Percentiles rank a stretch among this genome's conserved stretches.
Evolutionary conservation across 2,329 filamentous ascomycete species (phyloP).

Genomic region (Phaeoacremonium minimum): DNA sequence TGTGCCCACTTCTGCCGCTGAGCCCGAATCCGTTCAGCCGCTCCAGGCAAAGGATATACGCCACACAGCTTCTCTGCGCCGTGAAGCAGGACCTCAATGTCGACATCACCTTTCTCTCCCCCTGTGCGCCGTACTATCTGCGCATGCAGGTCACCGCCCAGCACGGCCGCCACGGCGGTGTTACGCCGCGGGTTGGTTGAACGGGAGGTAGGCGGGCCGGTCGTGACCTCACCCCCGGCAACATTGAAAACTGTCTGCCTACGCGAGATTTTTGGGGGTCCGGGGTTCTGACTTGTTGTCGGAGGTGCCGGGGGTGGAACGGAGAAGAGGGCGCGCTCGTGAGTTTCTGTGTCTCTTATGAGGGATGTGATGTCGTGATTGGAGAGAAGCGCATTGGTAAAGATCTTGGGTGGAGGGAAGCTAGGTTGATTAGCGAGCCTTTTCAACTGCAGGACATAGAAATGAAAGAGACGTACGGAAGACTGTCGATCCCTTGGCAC

Average conservation of each 20-base stretch:
- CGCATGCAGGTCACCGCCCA: slow-evolving; percentile 83
- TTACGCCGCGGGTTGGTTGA: slow-evolving; percentile 56
- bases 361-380: slow-evolving; percentile 89
- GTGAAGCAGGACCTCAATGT: slow-evolving; percentile 78
- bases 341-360: slow-evolving; percentile 90
- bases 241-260: slow-evolving; percentile 65
- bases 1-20: slow-evolving; percentile 69
- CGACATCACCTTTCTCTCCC: slow-evolving; percentile 64
- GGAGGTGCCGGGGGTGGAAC: slow-evolving; percentile 66
- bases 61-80: slow-evolving; percentile 87
- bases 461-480: slow-evolving; percentile 52
- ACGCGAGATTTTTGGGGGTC: slow-evolving; percentile 40
- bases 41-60: slow-evolving; percentile 81
- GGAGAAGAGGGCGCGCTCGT: slow-evolving; percentile 93
- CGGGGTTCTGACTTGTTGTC: slow-evolving; percentile 37
- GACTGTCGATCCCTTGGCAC: slow-evolving; percentile 70
- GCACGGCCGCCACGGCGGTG: slow-evolving; percentile 83
- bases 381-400: slow-evolving; percentile 87
- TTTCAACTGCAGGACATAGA: no score
- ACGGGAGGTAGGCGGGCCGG: slow-evolving; percentile 42
- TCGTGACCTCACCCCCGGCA: slow-evolving; percentile 57
- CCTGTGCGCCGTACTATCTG: slow-evolving; percentile 62
- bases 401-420: slow-evolving; percentile 88
- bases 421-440: no score
- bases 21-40: slow-evolving; percentile 68